Evolutionary conservation across 768 basidiomycete species (phyloP), one percentile per base, ranked within the genome.

Genomic region (Zangia roseola): DNA sequence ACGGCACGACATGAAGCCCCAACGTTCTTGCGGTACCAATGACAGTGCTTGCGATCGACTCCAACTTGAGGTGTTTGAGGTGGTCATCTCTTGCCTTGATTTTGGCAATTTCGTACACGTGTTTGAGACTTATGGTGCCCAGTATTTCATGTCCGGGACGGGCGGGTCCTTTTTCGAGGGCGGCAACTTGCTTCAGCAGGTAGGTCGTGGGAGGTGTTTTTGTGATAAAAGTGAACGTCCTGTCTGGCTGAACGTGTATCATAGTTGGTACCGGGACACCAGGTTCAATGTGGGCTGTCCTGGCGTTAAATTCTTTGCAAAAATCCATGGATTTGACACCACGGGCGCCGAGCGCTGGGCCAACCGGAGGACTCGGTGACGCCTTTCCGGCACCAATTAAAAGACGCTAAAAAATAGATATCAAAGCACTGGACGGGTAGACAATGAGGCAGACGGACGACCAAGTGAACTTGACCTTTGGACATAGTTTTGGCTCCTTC

Each of bases 271-370:
- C 81, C 7, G 97, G 95, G 10, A 88, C 81, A 30, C 91, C 91
- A 16, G 86, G 83, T 53, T 84, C 80, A 31, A 95, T 79, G 66
- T 91, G 86, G 26, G 91, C 86, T 17, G 95, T 97, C 55, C 86
- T 85, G n/a, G 95, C 94, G 65, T 99, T 99, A 75, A 98, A 99
- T 68, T 98, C 94, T 69, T 97, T 99, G 78, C 94, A 97, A 66
- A 99, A 99, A 73, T 99, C 97, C 89, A 98, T 98, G 23, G 94
- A 93, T 72, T 97, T 97, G 58, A 99, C 94, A 60, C 97, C 97
- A 63, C 92, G 84, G 55, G 97, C 95, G 74, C 97, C 97, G 45
- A 99, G 82, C 26, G 94, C 95, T 46, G 95, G 95, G 62, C 95
- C 95, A 43, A 99, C 88, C 9, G 95, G 95, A 48, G 95, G 95